A percentile compares a stretch with the other conserved stretches of the same genome.
These are phyloP conservation scores for Harringtonia aguacate DNA, from an alignment of 2,329 filamentous ascomycete genomes.

Conservation along the genomic window DNA sequence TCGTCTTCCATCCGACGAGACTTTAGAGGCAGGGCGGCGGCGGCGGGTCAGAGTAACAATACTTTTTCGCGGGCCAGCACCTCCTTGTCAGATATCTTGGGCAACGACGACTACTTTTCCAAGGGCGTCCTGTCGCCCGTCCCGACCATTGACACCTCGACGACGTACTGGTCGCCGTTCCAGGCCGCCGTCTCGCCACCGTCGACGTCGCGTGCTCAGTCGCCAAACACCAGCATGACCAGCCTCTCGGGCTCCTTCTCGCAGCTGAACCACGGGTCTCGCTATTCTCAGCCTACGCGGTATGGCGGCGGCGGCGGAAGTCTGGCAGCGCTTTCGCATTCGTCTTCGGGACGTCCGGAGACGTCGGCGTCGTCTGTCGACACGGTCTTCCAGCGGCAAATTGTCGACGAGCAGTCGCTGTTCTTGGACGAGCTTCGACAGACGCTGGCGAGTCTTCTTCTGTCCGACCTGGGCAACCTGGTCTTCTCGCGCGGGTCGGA, in stretches of 20 bases:
- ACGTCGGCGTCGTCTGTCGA: constrained; percentile 59
- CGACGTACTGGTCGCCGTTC: constrained; percentile 86
- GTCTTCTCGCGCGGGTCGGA: constrained; percentile 86
- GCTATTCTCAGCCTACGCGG: constrained; percentile 27
- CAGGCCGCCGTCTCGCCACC: constrained; percentile 53
- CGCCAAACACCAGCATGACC: constrained; percentile 49
- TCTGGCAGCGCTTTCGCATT: not conserved
- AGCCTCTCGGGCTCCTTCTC: constrained; percentile 44
- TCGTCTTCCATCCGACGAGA: constrained; percentile 39
- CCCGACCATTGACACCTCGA: constrained; percentile 61
- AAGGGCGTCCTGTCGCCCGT: constrained; percentile 57
- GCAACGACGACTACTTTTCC: constrained; percentile 58
- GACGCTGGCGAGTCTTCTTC: constrained; percentile 68
- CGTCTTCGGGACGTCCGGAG: constrained; percentile 32
- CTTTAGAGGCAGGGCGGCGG: constrained; percentile 42
- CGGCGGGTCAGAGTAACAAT: constrained; percentile 45
- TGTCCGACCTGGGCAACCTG: constrained; percentile 81
- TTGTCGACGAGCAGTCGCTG: constrained; percentile 59
- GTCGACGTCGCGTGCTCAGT: constrained; percentile 46
- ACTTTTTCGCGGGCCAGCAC: constrained; percentile 46
- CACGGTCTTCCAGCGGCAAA: constrained; percentile 50
- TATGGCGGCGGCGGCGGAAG: constrained; percentile 12
- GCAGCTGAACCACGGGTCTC: constrained; percentile 26
- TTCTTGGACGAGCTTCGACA: constrained; percentile 72
- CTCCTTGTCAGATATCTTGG: constrained; percentile 53